These are phyloP conservation scores for Haplographium delicatum DNA, from an alignment of 495 filamentous ascomycete genomes.

Conservation along the genomic window DNA sequence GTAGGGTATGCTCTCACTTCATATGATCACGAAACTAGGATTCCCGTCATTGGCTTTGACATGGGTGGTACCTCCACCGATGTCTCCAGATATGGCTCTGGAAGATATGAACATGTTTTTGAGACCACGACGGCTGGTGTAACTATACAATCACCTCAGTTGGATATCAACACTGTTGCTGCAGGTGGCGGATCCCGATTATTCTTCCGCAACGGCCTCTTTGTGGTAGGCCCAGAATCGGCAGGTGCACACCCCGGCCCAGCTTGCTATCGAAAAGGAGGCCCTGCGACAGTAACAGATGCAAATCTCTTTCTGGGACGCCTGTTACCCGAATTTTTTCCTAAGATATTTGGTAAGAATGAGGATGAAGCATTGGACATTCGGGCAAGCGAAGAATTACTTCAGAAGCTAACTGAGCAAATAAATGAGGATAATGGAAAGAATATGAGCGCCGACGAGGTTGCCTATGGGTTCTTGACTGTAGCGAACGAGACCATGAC, in stretches of 20 bases:
- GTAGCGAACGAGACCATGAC: constrained; percentile 98
- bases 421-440: constrained; percentile 60
- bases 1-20: constrained; percentile 89
- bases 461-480: constrained; percentile 84
- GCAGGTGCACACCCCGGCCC: constrained; percentile 91
- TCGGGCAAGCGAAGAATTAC: constrained; percentile 68
- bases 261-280: constrained; percentile 91
- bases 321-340: constrained; percentile 90
- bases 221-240: constrained; percentile 94
- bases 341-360: constrained; percentile 90
- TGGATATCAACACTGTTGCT: constrained; percentile 97
- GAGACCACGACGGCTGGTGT: constrained; percentile 96
- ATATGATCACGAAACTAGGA: constrained; percentile 70
- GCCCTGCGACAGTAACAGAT: constrained; percentile 88
- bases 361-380: constrained; percentile 84
- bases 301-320: constrained; percentile 88
- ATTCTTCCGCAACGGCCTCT: constrained; percentile 86
- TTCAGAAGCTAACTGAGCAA: constrained; percentile 70
- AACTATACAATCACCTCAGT: constrained; percentile 88
- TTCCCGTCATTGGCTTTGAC: constrained; percentile 92
- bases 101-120: constrained; percentile 93
- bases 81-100: constrained; percentile 83
- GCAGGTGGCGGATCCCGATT: constrained; percentile 88
- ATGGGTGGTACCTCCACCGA: constrained; percentile 97
- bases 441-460: constrained; percentile 77